These are phyloP conservation scores for Globisporangium apiculatum DNA, from an alignment of 352 stramenopile genomes.

Conservation along the genomic window DNA sequence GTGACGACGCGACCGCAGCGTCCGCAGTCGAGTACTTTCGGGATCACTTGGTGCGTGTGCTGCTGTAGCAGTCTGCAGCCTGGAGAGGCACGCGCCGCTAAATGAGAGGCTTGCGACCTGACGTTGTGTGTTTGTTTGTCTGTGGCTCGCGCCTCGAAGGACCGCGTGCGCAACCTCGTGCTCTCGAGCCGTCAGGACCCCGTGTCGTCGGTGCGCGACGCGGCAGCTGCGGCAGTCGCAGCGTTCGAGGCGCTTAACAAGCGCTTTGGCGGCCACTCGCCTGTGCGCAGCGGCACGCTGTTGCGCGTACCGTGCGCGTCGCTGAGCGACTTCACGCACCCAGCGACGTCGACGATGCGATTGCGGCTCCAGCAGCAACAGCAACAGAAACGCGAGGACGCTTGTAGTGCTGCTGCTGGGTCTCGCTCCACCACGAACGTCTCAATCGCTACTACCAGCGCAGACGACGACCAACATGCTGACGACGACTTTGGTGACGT, in stretches of 20 bases:
- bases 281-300: slow-evolving; percentile 1
- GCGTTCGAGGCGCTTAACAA: slow-evolving; percentile 25
- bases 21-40: slow-evolving; percentile 22
- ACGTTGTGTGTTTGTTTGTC: too few species aligned
- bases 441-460: not conserved
- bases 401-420: not conserved
- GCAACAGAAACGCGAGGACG: not conserved
- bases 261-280: slow-evolving; percentile 2
- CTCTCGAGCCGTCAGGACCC: slow-evolving; percentile 40
- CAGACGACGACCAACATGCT: not conserved
- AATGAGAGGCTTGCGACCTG: too few species aligned
- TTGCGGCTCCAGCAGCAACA: not conserved
- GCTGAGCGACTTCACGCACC: not conserved
- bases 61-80: not conserved
- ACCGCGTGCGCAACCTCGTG: slow-evolving; percentile 33
- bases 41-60: slow-evolving; percentile 21
- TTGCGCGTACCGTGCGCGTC: not conserved
- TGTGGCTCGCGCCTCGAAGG: slow-evolving; percentile 11
- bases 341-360: not conserved
- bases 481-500: slow-evolving; percentile 20
- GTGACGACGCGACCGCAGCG: slow-evolving; percentile 16
- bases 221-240: slow-evolving; percentile 25
- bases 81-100: too few species aligned
- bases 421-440: too few species aligned
- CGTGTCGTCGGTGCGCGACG: slow-evolving; percentile 46